These are phyloP conservation scores for Trichoderma arundinaceum DNA, from an alignment of 2,329 filamentous ascomycete genomes.

Conservation along the genomic window DNA sequence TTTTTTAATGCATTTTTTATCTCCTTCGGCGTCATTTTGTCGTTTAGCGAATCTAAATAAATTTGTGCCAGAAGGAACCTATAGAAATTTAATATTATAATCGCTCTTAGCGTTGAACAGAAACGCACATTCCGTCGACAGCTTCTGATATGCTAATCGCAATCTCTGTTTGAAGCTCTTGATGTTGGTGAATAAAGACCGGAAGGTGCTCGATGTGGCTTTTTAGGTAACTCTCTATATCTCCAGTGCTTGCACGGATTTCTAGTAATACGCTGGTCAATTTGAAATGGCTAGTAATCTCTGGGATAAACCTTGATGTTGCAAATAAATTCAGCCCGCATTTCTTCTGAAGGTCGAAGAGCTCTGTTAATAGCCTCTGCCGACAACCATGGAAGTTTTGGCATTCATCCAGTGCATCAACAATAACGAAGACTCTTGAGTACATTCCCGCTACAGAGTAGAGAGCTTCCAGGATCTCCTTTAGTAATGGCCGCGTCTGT, in stretches of 20 bases:
- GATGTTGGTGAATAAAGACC: background rate
- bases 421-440: background rate
- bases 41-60: background rate
- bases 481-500: background rate
- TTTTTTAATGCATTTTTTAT: background rate
- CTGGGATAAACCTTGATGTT: constrained; percentile 35
- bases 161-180: background rate
- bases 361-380: background rate
- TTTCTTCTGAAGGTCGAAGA: background rate
- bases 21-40: background rate
- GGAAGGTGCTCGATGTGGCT: background rate
- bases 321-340: background rate
- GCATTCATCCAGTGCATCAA: constrained; percentile 27
- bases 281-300: background rate
- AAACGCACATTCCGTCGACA: constrained; percentile 11
- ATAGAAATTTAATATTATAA: background rate
- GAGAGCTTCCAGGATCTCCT: background rate
- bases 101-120: background rate
- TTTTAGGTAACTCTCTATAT: constrained; percentile 10
- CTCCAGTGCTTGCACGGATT: constrained; percentile 1
- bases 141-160: background rate
- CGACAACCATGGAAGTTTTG: background rate
- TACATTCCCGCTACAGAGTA: background rate
- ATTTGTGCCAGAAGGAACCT: background rate
- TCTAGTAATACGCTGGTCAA: background rate